Percentiles rank a stretch among this genome's conserved stretches.
Evolutionary conservation across 129 eudicot genomes (phyloP).

Genomic region (Saposhnikovia divaricata): DNA sequence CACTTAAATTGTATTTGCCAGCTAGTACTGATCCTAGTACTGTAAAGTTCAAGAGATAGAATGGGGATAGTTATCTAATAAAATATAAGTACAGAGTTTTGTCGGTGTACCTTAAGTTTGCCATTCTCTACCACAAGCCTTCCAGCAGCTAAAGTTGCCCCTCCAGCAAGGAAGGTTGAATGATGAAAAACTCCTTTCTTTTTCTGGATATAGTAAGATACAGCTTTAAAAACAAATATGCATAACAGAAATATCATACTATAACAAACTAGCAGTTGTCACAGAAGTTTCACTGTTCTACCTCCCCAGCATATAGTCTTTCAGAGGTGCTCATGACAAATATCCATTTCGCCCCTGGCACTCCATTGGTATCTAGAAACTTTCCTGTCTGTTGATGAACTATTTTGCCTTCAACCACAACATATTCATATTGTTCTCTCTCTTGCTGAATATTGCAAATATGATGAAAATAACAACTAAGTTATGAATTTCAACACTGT

Average conservation of each 20-base stretch:
- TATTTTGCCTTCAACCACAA: conserved; percentile 59
- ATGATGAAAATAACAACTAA: not conserved
- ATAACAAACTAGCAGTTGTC: not conserved
- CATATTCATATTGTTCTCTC: conserved; percentile 69
- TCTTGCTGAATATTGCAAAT: conserved; percentile 53
- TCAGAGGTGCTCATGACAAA: conserved; percentile 79
- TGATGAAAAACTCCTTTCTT: conserved; percentile 92
- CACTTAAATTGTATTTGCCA: not conserved
- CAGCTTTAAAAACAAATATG: not conserved
- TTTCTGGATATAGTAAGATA: conserved; percentile 41
- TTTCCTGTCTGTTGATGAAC: conserved; percentile 40
- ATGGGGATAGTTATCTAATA: not conserved
- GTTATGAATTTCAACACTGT: not conserved
- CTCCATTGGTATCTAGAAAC: conserved; percentile 50
- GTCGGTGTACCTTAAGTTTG: conserved; percentile 53
- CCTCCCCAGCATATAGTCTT: conserved; percentile 74
- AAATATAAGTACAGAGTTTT: not conserved
- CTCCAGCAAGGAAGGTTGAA: conserved; percentile 96
- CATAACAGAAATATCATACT: not conserved
- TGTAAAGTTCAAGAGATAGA: not conserved
- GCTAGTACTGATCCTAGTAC: not conserved
- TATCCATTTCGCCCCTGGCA: conserved; percentile 63
- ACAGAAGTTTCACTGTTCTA: conserved; percentile 12
- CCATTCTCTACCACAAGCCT: conserved; percentile 66
- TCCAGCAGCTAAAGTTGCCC: conserved; percentile 95